Evolutionary conservation across 2,329 filamentous ascomycete species (phyloP), one percentile per base, ranked within the genome.

Genomic region (Aspergillus bombycis): DNA sequence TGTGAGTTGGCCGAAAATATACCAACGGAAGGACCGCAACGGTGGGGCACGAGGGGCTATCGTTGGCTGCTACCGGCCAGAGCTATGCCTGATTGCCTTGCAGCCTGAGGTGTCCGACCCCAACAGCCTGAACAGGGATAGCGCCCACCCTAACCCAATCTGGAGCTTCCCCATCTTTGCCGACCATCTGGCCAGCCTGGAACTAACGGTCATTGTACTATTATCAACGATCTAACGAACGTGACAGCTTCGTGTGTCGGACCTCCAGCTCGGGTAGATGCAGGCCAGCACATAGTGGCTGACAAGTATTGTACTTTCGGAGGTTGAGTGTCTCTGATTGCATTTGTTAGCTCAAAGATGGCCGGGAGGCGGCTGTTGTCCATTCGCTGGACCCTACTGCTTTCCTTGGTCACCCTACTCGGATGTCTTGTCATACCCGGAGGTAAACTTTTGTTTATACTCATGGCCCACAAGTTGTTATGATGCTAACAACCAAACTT

Each of bases 381-480:
- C 80, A 81, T 79, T 75, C 82, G 80, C 79, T 92, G 91, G 91
- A 86, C 88, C 74, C 81, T 86, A 71, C 82, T 88, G 68, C 77
- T 92, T 65, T 84, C 86, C 66, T 75, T 92, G 65, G 70, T 91
- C 52, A 80, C 84, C 67, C 78, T 86, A 55, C 74, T 92, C 38
- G 82, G 84, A 71, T 87, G 83, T 71, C 77, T 92, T 34, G 79
- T 91, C 69, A 84, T 85, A 56, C 86, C 89, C 73, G 86, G 86
- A 80, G 83, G 91, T 92, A 82, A 77, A 86, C 62, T 59, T 59
- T 57, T 26, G 58, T 30, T 64, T 57, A 30, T 34, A 41, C 52
- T 9, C 23, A 6, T n/a, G 9, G 46, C 19, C 23, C 12, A 16
- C 10, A 23, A 48, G 43, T 38, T 12, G 9, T 56, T 38, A 48